Conservation (phyloP, 352 stramenopile species). For the Phytophthora fragariaefolia region DNA sequence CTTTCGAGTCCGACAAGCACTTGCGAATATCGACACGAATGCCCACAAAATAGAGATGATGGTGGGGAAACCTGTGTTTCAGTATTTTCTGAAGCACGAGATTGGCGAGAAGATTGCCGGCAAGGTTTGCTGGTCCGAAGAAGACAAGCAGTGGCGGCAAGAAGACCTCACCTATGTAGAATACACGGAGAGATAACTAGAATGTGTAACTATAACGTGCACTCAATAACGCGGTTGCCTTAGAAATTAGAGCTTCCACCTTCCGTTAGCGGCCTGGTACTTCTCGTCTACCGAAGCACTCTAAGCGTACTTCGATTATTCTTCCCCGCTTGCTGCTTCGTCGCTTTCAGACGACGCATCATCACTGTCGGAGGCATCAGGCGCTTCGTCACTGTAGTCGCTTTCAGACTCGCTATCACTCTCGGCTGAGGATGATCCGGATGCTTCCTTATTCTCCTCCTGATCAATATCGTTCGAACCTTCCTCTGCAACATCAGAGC, state of each 20-base stretch:
- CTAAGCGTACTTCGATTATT: conserved; percentile 8
- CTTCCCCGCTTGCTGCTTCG: conserved; percentile 10
- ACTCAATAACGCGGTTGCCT: too few species aligned
- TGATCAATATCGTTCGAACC: conserved; percentile 3
- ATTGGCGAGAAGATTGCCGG: conserved; percentile 69
- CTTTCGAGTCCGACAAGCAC: conserved; percentile 64
- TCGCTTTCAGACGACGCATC: conserved; percentile 4
- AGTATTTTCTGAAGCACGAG: conserved; percentile 66
- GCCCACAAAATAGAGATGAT: conserved; percentile 62
- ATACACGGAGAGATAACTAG: conserved; percentile 62
- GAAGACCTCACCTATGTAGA: conserved; percentile 77
- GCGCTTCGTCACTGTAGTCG: conserved; percentile 14
- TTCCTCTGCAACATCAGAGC: background rate
- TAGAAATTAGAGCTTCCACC: conserved; percentile 8
- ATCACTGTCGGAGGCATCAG: conserved; percentile 8
- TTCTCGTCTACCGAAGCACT: conserved; percentile 19
- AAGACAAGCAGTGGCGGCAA: conserved; percentile 69
- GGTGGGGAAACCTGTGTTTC: conserved; percentile 68
- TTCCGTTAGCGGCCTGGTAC: conserved; percentile 25
- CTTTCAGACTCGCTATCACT: conserved; percentile 13
- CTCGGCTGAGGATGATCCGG: background rate
- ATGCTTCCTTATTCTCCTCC: background rate
- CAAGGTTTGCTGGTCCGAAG: conserved; percentile 60
- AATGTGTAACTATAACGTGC: background rate
- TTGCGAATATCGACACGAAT: conserved; percentile 42